phyloP scores from a whole-genome alignment of 352 stramenopile species.

The Globisporangium radiosum region DNA sequence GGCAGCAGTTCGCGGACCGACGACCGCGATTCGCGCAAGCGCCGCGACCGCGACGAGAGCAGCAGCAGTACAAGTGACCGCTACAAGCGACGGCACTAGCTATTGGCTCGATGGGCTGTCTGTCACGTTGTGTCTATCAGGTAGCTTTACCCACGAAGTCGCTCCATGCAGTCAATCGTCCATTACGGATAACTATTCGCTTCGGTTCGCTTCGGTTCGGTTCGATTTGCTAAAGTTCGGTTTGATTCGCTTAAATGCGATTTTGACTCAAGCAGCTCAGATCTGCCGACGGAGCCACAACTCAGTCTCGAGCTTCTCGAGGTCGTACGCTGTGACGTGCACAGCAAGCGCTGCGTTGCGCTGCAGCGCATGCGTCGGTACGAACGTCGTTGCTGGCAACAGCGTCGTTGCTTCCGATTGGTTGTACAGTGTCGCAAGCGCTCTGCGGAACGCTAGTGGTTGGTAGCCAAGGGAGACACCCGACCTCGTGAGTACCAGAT shows the following conservation, averaged over 20 bases:
- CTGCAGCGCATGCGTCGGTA: constrained; percentile 62
- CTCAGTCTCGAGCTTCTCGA: constrained; percentile 80
- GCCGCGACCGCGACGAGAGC: constrained; percentile 47
- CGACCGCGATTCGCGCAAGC: constrained; percentile 64
- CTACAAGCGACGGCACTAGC: constrained; percentile 48
- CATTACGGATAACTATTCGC: no score
- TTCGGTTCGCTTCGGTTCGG: no score
- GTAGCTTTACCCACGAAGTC: no score
- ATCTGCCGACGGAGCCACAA: constrained; percentile 76
- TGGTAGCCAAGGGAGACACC: background rate
- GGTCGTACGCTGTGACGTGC: constrained; percentile 67
- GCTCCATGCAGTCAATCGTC: no score
- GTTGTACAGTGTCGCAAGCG: constrained; percentile 1
- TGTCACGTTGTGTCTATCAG: background rate
- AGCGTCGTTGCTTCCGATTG: background rate
- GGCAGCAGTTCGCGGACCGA: constrained; percentile 20
- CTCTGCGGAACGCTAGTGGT: constrained; percentile 3
- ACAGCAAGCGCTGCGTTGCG: constrained; percentile 33
- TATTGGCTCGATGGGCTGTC: background rate
- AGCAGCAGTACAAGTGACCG: constrained; percentile 9
- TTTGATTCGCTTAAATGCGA: no score
- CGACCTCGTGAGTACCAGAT: background rate
- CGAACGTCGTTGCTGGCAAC: constrained; percentile 62
- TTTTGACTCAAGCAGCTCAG: constrained; percentile 16
- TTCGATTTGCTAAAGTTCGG: no score